Evolutionary conservation across 2,329 filamentous ascomycete species (phyloP).

Genomic region (Camillea tinctor): DNA sequence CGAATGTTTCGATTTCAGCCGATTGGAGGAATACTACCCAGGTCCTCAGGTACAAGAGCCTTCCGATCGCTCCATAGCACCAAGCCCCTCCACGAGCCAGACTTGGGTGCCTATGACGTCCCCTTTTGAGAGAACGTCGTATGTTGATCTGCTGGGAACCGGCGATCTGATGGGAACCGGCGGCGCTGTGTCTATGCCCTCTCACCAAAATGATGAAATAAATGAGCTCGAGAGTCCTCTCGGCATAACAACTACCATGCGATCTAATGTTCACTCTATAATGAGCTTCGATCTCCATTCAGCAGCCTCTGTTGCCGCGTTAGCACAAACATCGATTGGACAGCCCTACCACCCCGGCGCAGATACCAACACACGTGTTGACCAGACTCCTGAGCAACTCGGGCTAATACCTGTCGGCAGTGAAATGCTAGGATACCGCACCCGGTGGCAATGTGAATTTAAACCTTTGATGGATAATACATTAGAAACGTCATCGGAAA

Average conservation of each 20-base stretch:
- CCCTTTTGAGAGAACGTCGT: constrained; percentile 8
- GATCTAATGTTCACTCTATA: constrained; percentile 14
- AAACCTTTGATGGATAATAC: constrained; percentile 11
- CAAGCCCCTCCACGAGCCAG: constrained; percentile 10
- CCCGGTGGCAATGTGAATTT: constrained; percentile 30
- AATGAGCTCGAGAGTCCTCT: constrained; percentile 14
- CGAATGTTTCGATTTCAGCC: constrained; percentile 30
- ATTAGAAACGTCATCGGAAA: constrained; percentile 15
- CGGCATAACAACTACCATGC: constrained; percentile 10
- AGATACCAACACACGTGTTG: constrained; percentile 4
- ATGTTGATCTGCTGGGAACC: constrained; percentile 12
- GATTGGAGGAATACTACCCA: constrained; percentile 27
- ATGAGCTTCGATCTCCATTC: constrained; percentile 22
- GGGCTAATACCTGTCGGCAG: constrained; percentile 23
- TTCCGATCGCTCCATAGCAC: neutral
- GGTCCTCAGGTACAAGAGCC: constrained; percentile 2
- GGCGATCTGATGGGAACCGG: too few relatives aligned
- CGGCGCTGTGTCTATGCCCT: constrained; percentile 16
- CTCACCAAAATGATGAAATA: constrained; percentile 15
- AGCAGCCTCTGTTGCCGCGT: constrained; percentile 15
- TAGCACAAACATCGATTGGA: constrained; percentile 16
- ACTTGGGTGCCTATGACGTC: constrained; percentile 2
- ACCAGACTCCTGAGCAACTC: constrained; percentile 2
- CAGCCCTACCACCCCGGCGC: constrained; percentile 20
- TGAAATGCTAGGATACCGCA: constrained; percentile 13